phyloP scores from a whole-genome alignment of 768 basidiomycete species.

The Tulasnella sp. region DNA sequence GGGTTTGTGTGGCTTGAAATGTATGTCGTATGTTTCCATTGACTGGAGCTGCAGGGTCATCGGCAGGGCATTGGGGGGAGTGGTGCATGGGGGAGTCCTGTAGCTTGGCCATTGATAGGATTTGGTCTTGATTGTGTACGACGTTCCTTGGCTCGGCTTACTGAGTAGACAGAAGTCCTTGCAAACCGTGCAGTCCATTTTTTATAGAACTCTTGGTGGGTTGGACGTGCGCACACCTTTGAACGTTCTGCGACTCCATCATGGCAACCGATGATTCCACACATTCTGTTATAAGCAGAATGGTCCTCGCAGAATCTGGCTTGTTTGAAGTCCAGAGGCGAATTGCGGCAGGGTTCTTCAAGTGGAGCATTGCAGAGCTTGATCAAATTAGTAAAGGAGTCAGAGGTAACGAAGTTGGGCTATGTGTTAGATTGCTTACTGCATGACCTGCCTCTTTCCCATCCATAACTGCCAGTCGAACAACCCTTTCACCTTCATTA shows the following conservation, averaged over 20 bases:
- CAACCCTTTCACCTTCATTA: conserved; percentile 24
- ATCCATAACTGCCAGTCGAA: conserved; percentile 33
- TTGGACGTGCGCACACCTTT: conserved; percentile 24
- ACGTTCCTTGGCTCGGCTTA: conserved; percentile 28
- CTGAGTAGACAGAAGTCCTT: conserved; percentile 27
- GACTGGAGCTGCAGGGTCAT: not conserved
- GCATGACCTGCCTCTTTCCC: conserved; percentile 29
- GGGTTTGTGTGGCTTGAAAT: not conserved
- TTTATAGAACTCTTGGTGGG: conserved; percentile 25
- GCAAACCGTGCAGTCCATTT: conserved; percentile 24
- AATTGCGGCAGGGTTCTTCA: conserved; percentile 24
- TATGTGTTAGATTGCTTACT: conserved; percentile 19
- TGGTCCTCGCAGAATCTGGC: conserved; percentile 31
- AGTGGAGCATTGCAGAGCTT: conserved; percentile 20
- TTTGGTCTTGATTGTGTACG: conserved; percentile 19
- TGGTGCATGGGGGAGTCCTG: not conserved
- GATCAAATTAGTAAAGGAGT: conserved; percentile 24
- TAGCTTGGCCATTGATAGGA: not conserved
- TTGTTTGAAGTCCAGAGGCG: conserved; percentile 30
- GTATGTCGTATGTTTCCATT: not conserved
- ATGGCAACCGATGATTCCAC: conserved; percentile 28
- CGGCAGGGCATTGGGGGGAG: not conserved
- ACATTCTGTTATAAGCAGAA: conserved; percentile 19
- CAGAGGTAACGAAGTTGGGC: not conserved
- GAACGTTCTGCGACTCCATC: conserved; percentile 13